Percentiles rank a stretch among this genome's conserved stretches.
These are phyloP conservation scores for Iris macrosiphon DNA, from an alignment of 106 monocot species.

Conservation along the genomic window DNA sequence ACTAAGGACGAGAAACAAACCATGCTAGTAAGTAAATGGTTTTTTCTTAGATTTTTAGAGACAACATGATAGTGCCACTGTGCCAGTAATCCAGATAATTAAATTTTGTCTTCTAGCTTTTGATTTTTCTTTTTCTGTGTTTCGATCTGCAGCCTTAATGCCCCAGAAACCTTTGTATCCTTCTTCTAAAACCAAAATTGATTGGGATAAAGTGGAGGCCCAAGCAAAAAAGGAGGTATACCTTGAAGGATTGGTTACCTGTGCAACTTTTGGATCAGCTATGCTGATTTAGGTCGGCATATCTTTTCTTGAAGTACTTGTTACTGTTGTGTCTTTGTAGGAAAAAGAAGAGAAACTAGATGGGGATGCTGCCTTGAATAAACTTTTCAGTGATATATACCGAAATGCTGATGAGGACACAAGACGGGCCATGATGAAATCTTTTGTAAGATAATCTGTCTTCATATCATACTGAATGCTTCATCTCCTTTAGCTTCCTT, in stretches of 20 bases:
- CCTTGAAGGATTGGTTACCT: not conserved
- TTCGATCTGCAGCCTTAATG: too few relatives aligned
- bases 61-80: too few relatives aligned
- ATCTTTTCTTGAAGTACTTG: not conserved
- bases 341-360: constrained; percentile 90
- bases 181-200: constrained; percentile 73
- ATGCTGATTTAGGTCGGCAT: not conserved
- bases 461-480: too few relatives aligned
- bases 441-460: constrained; percentile 68
- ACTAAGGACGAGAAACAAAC: too few relatives aligned
- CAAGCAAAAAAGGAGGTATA: constrained; percentile 71
- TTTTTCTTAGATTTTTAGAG: too few relatives aligned
- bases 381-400: constrained; percentile 79
- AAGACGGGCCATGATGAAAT: constrained; percentile 80
- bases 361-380: constrained; percentile 84
- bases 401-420: constrained; percentile 77
- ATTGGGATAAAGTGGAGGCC: constrained; percentile 88
- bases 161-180: constrained; percentile 64
- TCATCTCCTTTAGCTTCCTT: too few relatives aligned
- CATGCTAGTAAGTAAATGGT: too few relatives aligned
- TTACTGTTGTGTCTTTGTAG: constrained; percentile 30
- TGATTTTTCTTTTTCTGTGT: too few relatives aligned
- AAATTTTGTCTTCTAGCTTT: too few relatives aligned
- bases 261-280: not conserved
- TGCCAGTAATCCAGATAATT: too few relatives aligned